A percentile compares a stretch with the other conserved stretches of the same genome.
These are phyloP conservation scores for Dryas integrifolia DNA, from an alignment of 331 rosid species.

Conservation along the genomic window DNA sequence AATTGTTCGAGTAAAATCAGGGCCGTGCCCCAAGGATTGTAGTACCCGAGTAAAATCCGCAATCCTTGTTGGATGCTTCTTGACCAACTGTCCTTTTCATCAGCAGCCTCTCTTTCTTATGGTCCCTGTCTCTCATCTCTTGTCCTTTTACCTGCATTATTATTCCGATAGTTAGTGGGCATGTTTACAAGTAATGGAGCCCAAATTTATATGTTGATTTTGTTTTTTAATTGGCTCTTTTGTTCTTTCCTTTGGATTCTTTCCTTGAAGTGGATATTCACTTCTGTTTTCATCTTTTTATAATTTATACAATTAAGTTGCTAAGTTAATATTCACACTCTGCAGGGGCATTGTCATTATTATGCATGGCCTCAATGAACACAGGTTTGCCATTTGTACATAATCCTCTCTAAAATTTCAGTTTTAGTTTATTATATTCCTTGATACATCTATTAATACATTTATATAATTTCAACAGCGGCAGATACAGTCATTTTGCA, in stretches of 20 bases:
- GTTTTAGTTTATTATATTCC: background rate
- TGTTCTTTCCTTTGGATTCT: background rate
- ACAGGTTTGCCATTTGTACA: conserved; percentile 56
- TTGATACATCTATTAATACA: conserved; percentile 8
- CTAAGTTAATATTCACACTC: conserved; percentile 23
- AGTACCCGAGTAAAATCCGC: conserved; percentile 3
- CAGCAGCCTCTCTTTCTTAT: background rate
- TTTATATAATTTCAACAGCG: conserved; percentile 47
- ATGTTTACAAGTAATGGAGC: background rate
- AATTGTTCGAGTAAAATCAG: background rate
- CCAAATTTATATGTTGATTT: background rate
- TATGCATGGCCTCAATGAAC: conserved; percentile 92
- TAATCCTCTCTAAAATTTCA: background rate
- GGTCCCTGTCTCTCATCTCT: background rate
- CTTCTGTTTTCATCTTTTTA: conserved; percentile 1
- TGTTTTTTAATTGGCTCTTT: background rate
- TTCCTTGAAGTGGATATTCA: background rate
- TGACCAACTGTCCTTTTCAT: background rate
- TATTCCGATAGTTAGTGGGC: background rate
- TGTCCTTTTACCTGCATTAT: background rate
- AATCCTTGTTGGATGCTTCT: background rate
- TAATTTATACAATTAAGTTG: conserved; percentile 6
- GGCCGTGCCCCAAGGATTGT: conserved; percentile 20
- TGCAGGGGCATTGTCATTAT: conserved; percentile 83
- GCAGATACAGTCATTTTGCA: conserved; percentile 75